Evolutionary conservation across 352 stramenopile species (phyloP).

Genomic region (Paralagenidium karlingii): DNA sequence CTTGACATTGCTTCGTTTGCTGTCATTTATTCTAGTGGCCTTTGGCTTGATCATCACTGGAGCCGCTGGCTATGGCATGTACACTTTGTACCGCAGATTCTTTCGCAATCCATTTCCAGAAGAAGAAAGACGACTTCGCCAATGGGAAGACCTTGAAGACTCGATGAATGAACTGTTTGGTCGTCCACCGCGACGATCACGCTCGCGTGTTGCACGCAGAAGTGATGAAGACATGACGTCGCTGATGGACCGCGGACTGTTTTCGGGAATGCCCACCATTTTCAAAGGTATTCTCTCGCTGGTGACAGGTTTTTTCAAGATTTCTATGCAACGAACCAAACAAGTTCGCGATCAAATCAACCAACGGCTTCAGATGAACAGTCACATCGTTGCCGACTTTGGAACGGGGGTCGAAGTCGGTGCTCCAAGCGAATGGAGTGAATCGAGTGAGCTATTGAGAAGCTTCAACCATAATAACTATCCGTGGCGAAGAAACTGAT

Average conservation of each 20-base stretch:
- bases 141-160: too few species aligned
- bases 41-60: slow-evolving; percentile 58
- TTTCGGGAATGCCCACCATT: too few species aligned
- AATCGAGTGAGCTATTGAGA: slow-evolving; percentile 33
- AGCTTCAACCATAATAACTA: too few species aligned
- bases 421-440: slow-evolving; percentile 53
- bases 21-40: slow-evolving; percentile 22
- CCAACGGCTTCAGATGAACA: slow-evolving; percentile 36
- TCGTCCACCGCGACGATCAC: too few species aligned
- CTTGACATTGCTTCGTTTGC: not conserved
- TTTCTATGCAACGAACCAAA: not conserved
- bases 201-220: too few species aligned
- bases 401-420: slow-evolving; percentile 31
- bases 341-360: slow-evolving; percentile 35
- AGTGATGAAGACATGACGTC: too few species aligned
- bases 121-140: slow-evolving; percentile 11
- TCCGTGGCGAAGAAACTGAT: too few species aligned
- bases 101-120: slow-evolving; percentile 4
- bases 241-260: too few species aligned
- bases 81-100: slow-evolving; percentile 53
- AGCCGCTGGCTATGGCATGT: slow-evolving; percentile 55
- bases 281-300: not conserved
- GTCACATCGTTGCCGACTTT: slow-evolving; percentile 30
- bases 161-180: too few species aligned
- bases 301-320: not conserved